Conservation (phyloP, 1,284 basidiomycete genomes). For the Rhizoctonia solani region DNA sequence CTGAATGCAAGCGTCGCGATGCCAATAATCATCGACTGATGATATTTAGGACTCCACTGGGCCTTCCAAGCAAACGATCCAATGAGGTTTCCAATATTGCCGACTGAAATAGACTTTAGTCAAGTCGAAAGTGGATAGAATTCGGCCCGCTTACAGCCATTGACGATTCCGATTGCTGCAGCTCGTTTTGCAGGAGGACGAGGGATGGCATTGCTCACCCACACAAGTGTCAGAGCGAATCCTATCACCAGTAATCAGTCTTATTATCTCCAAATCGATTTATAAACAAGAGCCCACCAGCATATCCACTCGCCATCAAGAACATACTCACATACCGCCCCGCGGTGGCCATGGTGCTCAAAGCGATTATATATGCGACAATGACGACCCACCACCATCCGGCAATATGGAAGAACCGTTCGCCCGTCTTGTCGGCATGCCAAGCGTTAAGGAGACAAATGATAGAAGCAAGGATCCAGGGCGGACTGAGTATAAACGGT, state of each 20-base stretch:
- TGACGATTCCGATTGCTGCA: conserved; percentile 53
- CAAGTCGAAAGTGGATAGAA: not conserved
- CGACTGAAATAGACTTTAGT: conserved; percentile 39
- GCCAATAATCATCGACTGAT: conserved; percentile 56
- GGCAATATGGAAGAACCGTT: conserved; percentile 69
- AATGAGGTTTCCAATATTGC: conserved; percentile 51
- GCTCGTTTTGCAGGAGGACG: conserved; percentile 64
- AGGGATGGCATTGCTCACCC: conserved; percentile 59
- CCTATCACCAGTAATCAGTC: conserved; percentile 50
- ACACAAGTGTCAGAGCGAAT: conserved; percentile 62
- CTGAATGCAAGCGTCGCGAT: conserved; percentile 50
- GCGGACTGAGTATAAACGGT: conserved; percentile 53
- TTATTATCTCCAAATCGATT: not conserved
- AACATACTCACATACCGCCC: conserved; percentile 68
- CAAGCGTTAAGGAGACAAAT: conserved; percentile 63
- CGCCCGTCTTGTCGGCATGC: conserved; percentile 67
- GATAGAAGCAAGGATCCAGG: conserved; percentile 63
- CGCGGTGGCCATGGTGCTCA: conserved; percentile 57
- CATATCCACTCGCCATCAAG: conserved; percentile 61
- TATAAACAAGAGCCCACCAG: conserved; percentile 49
- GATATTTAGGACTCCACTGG: conserved; percentile 56
- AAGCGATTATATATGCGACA: conserved; percentile 63
- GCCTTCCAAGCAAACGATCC: conserved; percentile 60
- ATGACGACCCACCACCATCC: conserved; percentile 64
- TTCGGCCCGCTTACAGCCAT: conserved; percentile 42